Conservation (phyloP, 164 flowering plant genomes). For the Platanus orientalis region DNA sequence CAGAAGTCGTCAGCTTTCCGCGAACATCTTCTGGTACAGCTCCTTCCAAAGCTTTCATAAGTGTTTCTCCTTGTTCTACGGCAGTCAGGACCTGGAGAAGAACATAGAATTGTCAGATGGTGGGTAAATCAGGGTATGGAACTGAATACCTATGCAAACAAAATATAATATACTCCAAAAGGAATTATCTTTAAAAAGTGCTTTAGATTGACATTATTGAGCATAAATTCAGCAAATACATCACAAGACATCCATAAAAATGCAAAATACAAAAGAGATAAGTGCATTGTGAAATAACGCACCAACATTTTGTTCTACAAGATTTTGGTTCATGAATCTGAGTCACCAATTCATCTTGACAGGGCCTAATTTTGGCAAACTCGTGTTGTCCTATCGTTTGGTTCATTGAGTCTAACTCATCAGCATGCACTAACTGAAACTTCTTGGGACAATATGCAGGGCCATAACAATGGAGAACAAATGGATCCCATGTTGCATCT, state of each 20-base stretch:
- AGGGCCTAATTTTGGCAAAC: no score
- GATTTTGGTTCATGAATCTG: no score
- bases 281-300: not conserved
- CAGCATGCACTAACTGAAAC: not conserved
- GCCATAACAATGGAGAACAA: not conserved
- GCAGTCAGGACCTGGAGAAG: constrained; percentile 71
- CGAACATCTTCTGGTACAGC: constrained; percentile 97
- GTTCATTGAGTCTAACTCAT: not conserved
- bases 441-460: not conserved
- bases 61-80: constrained; percentile 79
- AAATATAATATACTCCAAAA: not conserved
- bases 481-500: not conserved
- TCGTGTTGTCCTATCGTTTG: not conserved
- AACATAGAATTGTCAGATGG: not conserved
- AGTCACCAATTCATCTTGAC: no score
- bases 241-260: not conserved
- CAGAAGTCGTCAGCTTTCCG: constrained; percentile 76
- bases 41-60: constrained; percentile 86
- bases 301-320: not conserved
- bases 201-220: not conserved
- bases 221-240: not conserved
- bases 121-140: not conserved
- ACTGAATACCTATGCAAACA: constrained; percentile 1
- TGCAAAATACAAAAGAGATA: not conserved
- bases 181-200: not conserved